Percentiles rank a stretch among this genome's conserved stretches.
Conservation (phyloP, 1,284 basidiomycete species). For the Melampsora americana region DNA sequence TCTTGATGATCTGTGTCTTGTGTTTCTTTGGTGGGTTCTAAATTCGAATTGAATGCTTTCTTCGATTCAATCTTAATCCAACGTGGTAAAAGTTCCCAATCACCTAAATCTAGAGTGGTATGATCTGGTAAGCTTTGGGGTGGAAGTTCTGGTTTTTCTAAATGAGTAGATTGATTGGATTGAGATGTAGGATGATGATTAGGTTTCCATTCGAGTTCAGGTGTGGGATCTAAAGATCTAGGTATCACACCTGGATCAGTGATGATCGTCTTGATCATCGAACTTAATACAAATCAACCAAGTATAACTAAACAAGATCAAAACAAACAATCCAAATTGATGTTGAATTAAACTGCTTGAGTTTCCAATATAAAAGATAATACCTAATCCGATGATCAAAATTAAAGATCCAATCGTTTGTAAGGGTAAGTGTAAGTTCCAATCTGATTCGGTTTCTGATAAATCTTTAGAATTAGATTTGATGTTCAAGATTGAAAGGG, state of each 20-base stretch:
- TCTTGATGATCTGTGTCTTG: neutral
- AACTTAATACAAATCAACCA: slow-evolving; percentile 3
- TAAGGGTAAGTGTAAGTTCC: slow-evolving; percentile 10
- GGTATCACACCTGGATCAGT: slow-evolving; percentile 54
- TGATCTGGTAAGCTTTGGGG: slow-evolving; percentile 44
- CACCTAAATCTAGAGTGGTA: slow-evolving; percentile 42
- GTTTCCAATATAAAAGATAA: slow-evolving; percentile 2
- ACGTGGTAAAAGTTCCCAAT: slow-evolving; percentile 26
- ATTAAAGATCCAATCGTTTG: slow-evolving; percentile 3
- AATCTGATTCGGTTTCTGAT: neutral
- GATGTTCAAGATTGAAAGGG: too few relatives aligned
- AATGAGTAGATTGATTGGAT: slow-evolving; percentile 16
- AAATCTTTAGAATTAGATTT: too few relatives aligned
- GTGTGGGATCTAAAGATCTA: slow-evolving; percentile 51
- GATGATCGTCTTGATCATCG: slow-evolving; percentile 44
- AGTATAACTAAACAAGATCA: neutral
- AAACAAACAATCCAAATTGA: neutral
- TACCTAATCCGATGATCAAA: neutral
- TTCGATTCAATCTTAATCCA: slow-evolving; percentile 23
- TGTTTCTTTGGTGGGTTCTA: neutral
- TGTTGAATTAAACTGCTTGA: neutral
- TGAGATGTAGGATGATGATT: slow-evolving; percentile 31
- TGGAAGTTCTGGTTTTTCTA: slow-evolving; percentile 47
- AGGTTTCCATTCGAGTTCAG: slow-evolving; percentile 48
- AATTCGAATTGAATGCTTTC: neutral